Conservation (phyloP, 306 rosid species). For the Glycine tomentella region DNA sequence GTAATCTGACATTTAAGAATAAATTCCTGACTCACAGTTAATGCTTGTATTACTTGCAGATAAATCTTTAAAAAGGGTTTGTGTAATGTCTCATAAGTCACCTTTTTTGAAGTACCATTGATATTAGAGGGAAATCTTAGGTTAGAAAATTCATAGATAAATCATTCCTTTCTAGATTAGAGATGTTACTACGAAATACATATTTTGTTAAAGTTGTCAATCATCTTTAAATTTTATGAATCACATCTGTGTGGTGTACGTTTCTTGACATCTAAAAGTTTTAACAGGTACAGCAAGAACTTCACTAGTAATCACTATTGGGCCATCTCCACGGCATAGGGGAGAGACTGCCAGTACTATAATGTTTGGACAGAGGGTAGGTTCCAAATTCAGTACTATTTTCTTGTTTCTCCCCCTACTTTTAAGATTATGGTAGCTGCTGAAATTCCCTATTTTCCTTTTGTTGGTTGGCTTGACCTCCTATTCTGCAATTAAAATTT, state of each 20-base stretch:
- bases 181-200: constrained; percentile 27
- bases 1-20: constrained; percentile 17
- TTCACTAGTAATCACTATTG: constrained; percentile 88
- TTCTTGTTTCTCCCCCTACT: constrained; percentile 27
- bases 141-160: constrained; percentile 21
- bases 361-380: constrained; percentile 97
- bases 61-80: constrained; percentile 20
- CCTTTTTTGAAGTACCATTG: constrained; percentile 24
- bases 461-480: constrained; percentile 33
- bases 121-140: constrained; percentile 18
- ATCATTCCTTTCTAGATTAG: constrained; percentile 19
- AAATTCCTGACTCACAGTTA: not conserved
- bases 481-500: constrained; percentile 33
- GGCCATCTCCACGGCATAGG: constrained; percentile 97
- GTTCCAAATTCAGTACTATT: constrained; percentile 46
- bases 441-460: constrained; percentile 27
- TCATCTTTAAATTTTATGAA: constrained; percentile 28
- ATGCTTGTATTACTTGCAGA: constrained; percentile 24
- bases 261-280: constrained; percentile 49
- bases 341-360: constrained; percentile 99
- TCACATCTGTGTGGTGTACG: constrained; percentile 30
- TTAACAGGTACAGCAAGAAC: constrained; percentile 96
- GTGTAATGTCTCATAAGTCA: constrained; percentile 32
- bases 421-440: constrained; percentile 30
- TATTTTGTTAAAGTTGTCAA: constrained; percentile 35